Evolutionary conservation across 192 early-diverging fungal genomes (phyloP).

Genomic region (Coemansia aciculifera): DNA sequence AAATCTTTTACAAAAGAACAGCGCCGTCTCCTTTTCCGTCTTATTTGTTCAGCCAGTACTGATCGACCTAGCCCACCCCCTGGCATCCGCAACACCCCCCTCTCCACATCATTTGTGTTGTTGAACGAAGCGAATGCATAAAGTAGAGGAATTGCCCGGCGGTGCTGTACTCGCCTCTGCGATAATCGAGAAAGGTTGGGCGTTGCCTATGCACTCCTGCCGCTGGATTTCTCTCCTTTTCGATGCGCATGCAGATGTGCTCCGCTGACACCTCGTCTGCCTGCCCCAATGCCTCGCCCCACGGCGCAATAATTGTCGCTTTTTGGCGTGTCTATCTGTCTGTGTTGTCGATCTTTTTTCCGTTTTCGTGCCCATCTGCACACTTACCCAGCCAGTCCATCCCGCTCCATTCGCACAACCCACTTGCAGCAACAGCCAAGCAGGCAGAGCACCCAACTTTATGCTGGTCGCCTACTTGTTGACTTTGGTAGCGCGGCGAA

Average conservation of each 20-base stretch:
- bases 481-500: not conserved
- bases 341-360: slow-evolving; percentile 18
- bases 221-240: slow-evolving; percentile 1
- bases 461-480: not conserved
- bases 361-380: slow-evolving; percentile 10
- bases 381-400: not conserved
- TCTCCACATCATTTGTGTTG: not conserved
- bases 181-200: slow-evolving; percentile 29
- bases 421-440: not conserved
- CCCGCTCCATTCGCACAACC: not conserved
- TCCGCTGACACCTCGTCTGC: slow-evolving; percentile 7
- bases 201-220: slow-evolving; percentile 10
- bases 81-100: not conserved
- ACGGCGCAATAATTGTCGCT: not conserved
- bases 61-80: slow-evolving; percentile 6
- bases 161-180: slow-evolving; percentile 11
- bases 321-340: slow-evolving; percentile 3
- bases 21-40: slow-evolving; percentile 1
- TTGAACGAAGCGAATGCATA: not conserved
- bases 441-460: not conserved
- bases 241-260: slow-evolving; percentile 17
- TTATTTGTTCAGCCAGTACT: not conserved
- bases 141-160: slow-evolving; percentile 21
- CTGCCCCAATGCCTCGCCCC: slow-evolving; percentile 4
- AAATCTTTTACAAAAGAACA: not conserved